A percentile compares a stretch with the other conserved stretches of the same genome.
These are phyloP conservation scores for Logfia minima DNA, from an alignment of 129 eudicot genomes.

Conservation along the genomic window DNA sequence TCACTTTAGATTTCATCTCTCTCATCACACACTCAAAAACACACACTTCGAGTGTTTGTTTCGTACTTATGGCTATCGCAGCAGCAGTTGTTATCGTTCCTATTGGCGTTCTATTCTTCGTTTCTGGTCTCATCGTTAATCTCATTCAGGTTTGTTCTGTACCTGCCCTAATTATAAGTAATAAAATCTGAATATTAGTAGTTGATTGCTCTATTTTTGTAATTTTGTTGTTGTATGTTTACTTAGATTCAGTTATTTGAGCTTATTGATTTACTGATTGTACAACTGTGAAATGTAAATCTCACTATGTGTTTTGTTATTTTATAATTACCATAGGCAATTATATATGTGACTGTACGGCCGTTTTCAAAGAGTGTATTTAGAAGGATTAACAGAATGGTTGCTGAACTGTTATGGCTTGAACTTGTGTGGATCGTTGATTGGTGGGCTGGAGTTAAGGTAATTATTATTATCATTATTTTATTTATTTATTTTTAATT, in stretches of 20 bases:
- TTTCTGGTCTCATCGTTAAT: constrained; percentile 80
- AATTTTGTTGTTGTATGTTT: neutral
- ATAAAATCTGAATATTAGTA: neutral
- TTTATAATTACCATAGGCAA: constrained; percentile 41
- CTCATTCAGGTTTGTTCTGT: constrained; percentile 59
- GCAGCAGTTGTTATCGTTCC: constrained; percentile 85
- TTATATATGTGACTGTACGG: constrained; percentile 62
- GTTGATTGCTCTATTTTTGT: neutral
- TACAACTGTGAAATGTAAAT: too few relatives aligned
- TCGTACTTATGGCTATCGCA: constrained; percentile 60
- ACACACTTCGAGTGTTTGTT: neutral
- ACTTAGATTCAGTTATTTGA: neutral
- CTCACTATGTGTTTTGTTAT: neutral
- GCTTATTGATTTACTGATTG: neutral
- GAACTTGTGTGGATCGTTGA: constrained; percentile 93
- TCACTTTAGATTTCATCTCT: neutral
- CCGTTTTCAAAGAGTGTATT: constrained; percentile 78
- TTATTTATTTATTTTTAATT: too few relatives aligned
- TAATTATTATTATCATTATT: constrained; percentile 17
- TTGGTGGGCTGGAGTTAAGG: constrained; percentile 99
- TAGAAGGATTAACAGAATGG: constrained; percentile 76
- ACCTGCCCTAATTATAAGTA: neutral
- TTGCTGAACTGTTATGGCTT: constrained; percentile 86
- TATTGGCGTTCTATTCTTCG: constrained; percentile 73
- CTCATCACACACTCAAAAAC: neutral